phyloP scores from a whole-genome alignment of 2,329 filamentous ascomycete genomes.

The Pseudogymnoascus sp. region DNA sequence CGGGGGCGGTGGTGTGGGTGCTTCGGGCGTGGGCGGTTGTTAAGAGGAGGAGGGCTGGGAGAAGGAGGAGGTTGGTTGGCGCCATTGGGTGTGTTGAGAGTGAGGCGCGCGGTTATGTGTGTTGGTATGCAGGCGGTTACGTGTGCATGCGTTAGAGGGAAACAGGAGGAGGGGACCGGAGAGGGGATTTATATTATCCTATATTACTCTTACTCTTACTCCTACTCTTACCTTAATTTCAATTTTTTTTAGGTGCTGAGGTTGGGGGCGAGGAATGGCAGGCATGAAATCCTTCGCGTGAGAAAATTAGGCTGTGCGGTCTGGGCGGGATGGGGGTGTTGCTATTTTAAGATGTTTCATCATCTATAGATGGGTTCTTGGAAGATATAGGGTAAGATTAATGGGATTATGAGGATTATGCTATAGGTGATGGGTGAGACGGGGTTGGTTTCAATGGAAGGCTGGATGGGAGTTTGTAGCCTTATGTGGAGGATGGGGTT shows the following conservation, averaged over 20 bases:
- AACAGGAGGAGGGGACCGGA: background rate
- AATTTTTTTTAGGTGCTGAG: background rate
- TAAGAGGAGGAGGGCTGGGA: constrained; percentile 30
- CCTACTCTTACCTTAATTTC: too few species aligned
- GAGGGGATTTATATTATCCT: constrained; percentile 3
- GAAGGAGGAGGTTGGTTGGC: constrained; percentile 34
- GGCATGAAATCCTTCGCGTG: background rate
- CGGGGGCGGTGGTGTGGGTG: constrained; percentile 18
- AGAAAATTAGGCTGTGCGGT: background rate
- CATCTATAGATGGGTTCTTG: background rate
- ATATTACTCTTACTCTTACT: background rate
- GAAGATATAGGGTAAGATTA: background rate
- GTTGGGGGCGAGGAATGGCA: background rate
- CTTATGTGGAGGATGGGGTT: background rate
- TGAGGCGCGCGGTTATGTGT: constrained; percentile 37
- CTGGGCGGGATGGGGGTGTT: background rate
- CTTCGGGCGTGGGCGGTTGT: constrained; percentile 36
- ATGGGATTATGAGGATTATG: background rate
- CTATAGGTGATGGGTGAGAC: background rate
- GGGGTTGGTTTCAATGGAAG: background rate
- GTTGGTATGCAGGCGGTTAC: background rate
- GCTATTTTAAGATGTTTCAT: background rate
- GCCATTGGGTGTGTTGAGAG: constrained; percentile 30
- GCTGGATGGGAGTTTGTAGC: background rate
- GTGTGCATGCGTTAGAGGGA: background rate